Evolutionary conservation across 1,284 basidiomycete species (phyloP).

Genomic region (Puccinia horiana): DNA sequence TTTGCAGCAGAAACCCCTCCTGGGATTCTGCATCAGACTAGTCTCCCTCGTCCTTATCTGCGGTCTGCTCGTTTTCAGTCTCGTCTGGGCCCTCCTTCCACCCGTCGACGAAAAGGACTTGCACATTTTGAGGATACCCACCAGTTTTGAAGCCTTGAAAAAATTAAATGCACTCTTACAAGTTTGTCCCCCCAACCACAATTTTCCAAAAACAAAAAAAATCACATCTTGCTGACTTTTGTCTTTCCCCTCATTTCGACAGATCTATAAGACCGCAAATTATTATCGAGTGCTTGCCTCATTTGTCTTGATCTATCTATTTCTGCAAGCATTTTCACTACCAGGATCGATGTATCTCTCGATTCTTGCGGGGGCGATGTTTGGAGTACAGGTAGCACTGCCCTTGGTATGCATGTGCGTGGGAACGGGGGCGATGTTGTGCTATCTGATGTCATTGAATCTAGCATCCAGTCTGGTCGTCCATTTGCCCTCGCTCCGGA

Average conservation of each 20-base stretch:
- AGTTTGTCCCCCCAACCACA: slow-evolving; percentile 29
- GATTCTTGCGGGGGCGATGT: slow-evolving; percentile 92
- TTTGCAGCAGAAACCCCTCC: slow-evolving; percentile 1
- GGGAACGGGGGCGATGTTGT: slow-evolving; percentile 84
- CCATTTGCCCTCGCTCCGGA: slow-evolving; percentile 62
- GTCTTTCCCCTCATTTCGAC: slow-evolving; percentile 16
- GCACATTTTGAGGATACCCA: slow-evolving; percentile 57
- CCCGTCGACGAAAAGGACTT: slow-evolving; percentile 54
- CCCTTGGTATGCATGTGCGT: slow-evolving; percentile 90
- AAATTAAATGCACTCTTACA: slow-evolving; percentile 57
- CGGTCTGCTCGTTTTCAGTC: background rate
- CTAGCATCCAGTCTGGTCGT: slow-evolving; percentile 83
- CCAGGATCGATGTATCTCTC: slow-evolving; percentile 98
- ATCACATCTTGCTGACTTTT: slow-evolving; percentile 11
- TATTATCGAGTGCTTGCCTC: slow-evolving; percentile 58
- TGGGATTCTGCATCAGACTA: background rate
- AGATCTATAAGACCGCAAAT: slow-evolving; percentile 59
- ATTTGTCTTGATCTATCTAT: slow-evolving; percentile 72
- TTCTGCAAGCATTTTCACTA: slow-evolving; percentile 92
- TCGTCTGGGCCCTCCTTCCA: slow-evolving; percentile 51
- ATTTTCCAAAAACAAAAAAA: background rate
- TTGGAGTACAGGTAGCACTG: slow-evolving; percentile 85
- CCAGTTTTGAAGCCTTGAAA: slow-evolving; percentile 59
- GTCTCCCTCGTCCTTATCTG: background rate
- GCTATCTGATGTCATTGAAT: slow-evolving; percentile 85